These are phyloP conservation scores for Pseudocercospora crystallina DNA, from an alignment of 2,329 filamentous ascomycete species.

Conservation along the genomic window DNA sequence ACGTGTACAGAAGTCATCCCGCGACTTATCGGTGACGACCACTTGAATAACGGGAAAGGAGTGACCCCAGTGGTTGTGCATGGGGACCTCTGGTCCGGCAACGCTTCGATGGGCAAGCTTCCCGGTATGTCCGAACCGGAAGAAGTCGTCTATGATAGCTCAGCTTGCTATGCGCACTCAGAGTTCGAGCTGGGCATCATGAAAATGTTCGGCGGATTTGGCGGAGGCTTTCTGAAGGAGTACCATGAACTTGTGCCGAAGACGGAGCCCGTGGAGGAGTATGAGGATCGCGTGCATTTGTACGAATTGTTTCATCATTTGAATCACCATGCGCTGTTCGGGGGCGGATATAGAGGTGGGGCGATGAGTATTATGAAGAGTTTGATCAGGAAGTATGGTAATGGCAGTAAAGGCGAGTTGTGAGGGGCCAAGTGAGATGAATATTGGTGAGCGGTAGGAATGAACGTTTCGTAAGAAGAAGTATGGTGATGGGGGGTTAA, in stretches of 20 bases:
- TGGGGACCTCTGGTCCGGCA: slow-evolving; percentile 92
- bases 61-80: slow-evolving; percentile 80
- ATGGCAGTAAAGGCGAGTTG: slow-evolving; percentile 5
- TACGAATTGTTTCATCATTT: slow-evolving; percentile 89
- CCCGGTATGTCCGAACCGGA: slow-evolving; percentile 56
- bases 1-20: slow-evolving; percentile 69
- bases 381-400: slow-evolving; percentile 69
- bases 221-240: slow-evolving; percentile 67
- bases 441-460: no score
- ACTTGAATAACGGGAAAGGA: slow-evolving; percentile 60
- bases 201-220: slow-evolving; percentile 94
- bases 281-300: slow-evolving; percentile 74
- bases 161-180: slow-evolving; percentile 77
- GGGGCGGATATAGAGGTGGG: slow-evolving; percentile 71
- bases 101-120: slow-evolving; percentile 68
- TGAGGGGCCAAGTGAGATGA: no score
- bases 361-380: slow-evolving; percentile 78
- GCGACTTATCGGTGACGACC: slow-evolving; percentile 67
- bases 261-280: slow-evolving; percentile 77
- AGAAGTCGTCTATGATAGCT: slow-evolving; percentile 75
- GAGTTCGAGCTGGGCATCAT: slow-evolving; percentile 94
- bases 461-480: no score
- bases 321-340: slow-evolving; percentile 79
- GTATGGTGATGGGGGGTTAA: slow-evolving; percentile 53
- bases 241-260: slow-evolving; percentile 75